Evolutionary conservation across 2,329 filamentous ascomycete species (phyloP), one percentile per base, ranked within the genome.

Genomic region (Colletotrichum neosansevieriae): DNA sequence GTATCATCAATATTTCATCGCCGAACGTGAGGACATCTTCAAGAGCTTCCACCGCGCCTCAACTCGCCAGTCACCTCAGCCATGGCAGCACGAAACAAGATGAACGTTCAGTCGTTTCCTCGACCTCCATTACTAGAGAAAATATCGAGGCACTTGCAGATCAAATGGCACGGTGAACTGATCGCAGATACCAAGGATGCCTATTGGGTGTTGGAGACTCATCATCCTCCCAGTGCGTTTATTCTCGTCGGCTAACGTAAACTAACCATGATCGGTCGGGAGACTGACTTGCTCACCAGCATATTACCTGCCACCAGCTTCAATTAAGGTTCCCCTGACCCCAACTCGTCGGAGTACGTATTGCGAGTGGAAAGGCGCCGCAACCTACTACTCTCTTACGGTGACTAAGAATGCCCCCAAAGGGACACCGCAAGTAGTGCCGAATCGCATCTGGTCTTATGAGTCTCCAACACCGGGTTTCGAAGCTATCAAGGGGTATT

Each of bases 151-250:
- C 86, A 88, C 73, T 77, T 91, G 53, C 81, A 83, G 71, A 83
- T 91, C 70, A 86, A 83, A 74, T 89, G 85, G 82, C 79, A 84
- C 29, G 84, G 83, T 19, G 77, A 84, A 51, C 78, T 83, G 56
- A 84, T 90, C 69, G 88, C 86, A 11, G 86, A 90, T 49, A 89
- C 88, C 6, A 84, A 79, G 62, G 82, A 86, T 51, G 86, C 84
- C 3, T 89, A 84, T 74, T 89, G 88, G 88, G 87, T 88, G 4
- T 78, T 90, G 38, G 87, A 90, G 75, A 89, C 87, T 17, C 86
- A 87, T 71, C 88, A 90, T 72, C 86, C 88, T 38, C 88, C 88
- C 5, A 89, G 85, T 87, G 73, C 54, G 80, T 79, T 13, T 19
- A 32, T 4, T 5, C 21, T 11, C 17, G 49, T 32, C 50, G 29